Evolutionary conservation across 805 yeast species (phyloP).

Genomic region (Wickerhamomyces queroliae): DNA sequence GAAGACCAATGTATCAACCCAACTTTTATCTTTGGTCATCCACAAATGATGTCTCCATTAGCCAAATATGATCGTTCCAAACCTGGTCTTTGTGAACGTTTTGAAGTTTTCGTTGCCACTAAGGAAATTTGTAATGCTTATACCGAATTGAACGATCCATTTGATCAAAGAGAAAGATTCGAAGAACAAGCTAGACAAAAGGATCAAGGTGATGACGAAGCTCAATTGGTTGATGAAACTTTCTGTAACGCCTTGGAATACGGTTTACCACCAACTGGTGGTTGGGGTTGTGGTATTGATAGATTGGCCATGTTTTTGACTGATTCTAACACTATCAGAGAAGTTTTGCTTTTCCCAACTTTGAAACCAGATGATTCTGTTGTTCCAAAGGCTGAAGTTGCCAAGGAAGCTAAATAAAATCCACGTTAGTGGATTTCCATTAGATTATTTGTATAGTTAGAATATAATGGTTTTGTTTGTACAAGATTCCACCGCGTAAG

Average conservation of each 20-base stretch:
- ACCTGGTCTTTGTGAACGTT: constrained; percentile 96
- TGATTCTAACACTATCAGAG: constrained; percentile 94
- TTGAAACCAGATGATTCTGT: constrained; percentile 79
- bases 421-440: too few species aligned
- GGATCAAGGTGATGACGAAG: constrained; percentile 99
- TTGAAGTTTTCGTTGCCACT: constrained; percentile 97
- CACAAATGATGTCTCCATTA: constrained; percentile 99
- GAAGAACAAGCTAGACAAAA: constrained; percentile 99
- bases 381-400: too few species aligned
- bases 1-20: constrained; percentile 96
- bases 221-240: constrained; percentile 92
- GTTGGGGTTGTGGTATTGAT: constrained; percentile 99
- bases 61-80: constrained; percentile 91
- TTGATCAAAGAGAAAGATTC: constrained; percentile 94
- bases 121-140: constrained; percentile 98
- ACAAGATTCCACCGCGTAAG: too few species aligned
- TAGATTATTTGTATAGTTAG: too few species aligned
- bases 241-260: constrained; percentile 97
- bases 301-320: constrained; percentile 98
- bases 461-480: too few species aligned
- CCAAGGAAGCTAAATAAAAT: too few species aligned
- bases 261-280: constrained; percentile 99
- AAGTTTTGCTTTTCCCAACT: constrained; percentile 96
- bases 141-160: constrained; percentile 98
- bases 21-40: constrained; percentile 97